Evolutionary conservation across 768 basidiomycete genomes (phyloP).

Genomic region (Auriscalpium microsporum): DNA sequence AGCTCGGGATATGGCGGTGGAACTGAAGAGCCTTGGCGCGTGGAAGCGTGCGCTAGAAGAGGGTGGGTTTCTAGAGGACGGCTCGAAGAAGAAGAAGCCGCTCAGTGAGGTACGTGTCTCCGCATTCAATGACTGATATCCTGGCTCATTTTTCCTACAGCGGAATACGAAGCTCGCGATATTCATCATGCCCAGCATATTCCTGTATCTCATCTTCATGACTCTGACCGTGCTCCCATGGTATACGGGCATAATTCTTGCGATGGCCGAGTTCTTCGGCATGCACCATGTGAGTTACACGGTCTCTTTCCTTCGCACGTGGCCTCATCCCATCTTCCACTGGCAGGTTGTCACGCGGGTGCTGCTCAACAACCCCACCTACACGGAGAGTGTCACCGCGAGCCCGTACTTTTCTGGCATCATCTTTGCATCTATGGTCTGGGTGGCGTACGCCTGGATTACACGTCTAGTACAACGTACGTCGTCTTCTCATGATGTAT

Average conservation of each 20-base stretch:
- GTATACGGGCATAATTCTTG: slow-evolving; percentile 81
- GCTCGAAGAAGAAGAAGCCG: slow-evolving; percentile 53
- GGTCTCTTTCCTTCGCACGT: not conserved
- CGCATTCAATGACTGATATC: not conserved
- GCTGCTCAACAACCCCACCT: slow-evolving; percentile 70
- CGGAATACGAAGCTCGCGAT: slow-evolving; percentile 77
- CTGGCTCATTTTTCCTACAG: slow-evolving; percentile 27
- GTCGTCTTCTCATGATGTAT: slow-evolving; percentile 16
- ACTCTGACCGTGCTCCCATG: slow-evolving; percentile 80
- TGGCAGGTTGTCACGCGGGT: slow-evolving; percentile 74
- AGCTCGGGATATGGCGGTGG: slow-evolving; percentile 88
- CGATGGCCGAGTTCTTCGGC: slow-evolving; percentile 79
- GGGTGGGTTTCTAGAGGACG: slow-evolving; percentile 74
- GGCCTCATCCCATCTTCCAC: slow-evolving; percentile 4
- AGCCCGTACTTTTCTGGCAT: slow-evolving; percentile 94
- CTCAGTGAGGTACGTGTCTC: slow-evolving; percentile 54
- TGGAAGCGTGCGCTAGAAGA: slow-evolving; percentile 88
- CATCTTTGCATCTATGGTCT: slow-evolving; percentile 75
- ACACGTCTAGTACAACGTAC: slow-evolving; percentile 66
- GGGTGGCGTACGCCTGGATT: slow-evolving; percentile 81
- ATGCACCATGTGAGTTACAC: slow-evolving; percentile 77
- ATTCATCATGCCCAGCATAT: slow-evolving; percentile 68
- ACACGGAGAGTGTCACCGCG: slow-evolving; percentile 74
- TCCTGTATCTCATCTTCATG: slow-evolving; percentile 76
- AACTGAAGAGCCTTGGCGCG: slow-evolving; percentile 84